These are phyloP conservation scores for Mucor racemosus DNA, from an alignment of 371 early-diverging fungal genomes.

Conservation along the genomic window DNA sequence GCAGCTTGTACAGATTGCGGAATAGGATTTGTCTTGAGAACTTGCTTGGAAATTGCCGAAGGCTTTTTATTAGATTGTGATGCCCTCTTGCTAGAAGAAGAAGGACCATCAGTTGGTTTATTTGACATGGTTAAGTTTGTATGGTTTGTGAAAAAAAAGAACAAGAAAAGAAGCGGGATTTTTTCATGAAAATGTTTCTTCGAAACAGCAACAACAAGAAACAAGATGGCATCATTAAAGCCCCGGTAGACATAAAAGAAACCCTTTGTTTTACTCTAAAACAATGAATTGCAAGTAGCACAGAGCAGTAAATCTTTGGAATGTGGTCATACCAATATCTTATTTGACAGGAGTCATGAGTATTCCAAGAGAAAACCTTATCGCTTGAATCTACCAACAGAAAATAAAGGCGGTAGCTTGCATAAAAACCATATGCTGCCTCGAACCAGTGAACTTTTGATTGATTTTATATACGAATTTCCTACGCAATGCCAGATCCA, in stretches of 20 bases:
- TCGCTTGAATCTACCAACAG: no score
- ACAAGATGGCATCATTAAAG: not conserved
- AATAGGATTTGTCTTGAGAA: slow-evolving; percentile 40
- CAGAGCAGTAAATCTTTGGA: not conserved
- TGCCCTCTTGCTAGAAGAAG: slow-evolving; percentile 15
- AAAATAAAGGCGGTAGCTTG: no score
- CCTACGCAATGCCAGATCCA: no score
- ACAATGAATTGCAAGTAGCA: not conserved
- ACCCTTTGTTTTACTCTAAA: not conserved
- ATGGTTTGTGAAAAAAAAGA: not conserved
- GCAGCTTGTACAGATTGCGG: slow-evolving; percentile 34
- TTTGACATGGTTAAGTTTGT: slow-evolving; percentile 17
- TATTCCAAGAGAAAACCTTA: no score
- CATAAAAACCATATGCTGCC: no score
- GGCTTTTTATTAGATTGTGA: slow-evolving; percentile 16
- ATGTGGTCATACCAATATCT: not conserved
- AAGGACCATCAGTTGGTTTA: slow-evolving; percentile 14
- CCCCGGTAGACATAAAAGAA: not conserved
- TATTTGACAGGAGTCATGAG: no score
- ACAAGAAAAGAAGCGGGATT: slow-evolving; percentile 11
- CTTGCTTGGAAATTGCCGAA: slow-evolving; percentile 48
- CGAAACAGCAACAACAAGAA: not conserved
- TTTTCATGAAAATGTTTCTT: slow-evolving; percentile 7
- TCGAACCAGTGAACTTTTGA: no score
- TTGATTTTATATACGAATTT: no score